phyloP scores from a whole-genome alignment of 2,329 filamentous ascomycete genomes.

The Paracorniculantispora psalliotae region DNA sequence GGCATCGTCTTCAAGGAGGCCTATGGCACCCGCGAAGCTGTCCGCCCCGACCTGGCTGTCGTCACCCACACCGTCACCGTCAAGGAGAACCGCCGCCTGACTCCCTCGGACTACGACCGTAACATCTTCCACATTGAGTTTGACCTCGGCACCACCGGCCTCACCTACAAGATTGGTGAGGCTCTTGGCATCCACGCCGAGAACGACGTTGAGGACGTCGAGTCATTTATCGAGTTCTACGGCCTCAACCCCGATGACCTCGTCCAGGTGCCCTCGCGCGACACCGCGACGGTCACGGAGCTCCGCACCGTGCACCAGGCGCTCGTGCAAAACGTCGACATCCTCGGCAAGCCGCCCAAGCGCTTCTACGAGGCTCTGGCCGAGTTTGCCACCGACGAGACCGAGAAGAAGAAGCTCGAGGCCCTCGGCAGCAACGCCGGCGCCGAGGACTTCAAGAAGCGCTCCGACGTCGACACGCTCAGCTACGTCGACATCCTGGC shows the following conservation, averaged over 20 bases:
- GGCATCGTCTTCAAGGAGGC: constrained; percentile 92
- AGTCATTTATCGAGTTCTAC: constrained; percentile 85
- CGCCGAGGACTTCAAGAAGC: constrained; percentile 84
- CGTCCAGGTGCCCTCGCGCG: constrained; percentile 85
- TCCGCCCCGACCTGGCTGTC: constrained; percentile 80
- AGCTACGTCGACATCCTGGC: constrained; percentile 88
- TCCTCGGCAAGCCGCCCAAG: constrained; percentile 95
- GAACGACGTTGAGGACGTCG: constrained; percentile 75
- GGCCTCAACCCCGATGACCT: constrained; percentile 76
- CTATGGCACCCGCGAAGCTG: constrained; percentile 64
- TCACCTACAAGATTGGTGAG: constrained; percentile 96
- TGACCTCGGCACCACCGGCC: constrained; percentile 82
- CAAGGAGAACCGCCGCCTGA: constrained; percentile 92
- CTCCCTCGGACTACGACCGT: constrained; percentile 82
- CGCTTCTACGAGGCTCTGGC: constrained; percentile 93
- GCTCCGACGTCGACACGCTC: constrained; percentile 82
- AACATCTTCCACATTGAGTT: constrained; percentile 99
- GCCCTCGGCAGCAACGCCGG: constrained; percentile 74
- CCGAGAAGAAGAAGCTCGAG: constrained; percentile 75
- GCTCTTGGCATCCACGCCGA: constrained; percentile 94
- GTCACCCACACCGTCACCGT: constrained; percentile 86
- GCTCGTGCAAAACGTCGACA: constrained; percentile 86
- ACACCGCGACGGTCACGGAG: constrained; percentile 69
- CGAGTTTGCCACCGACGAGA: constrained; percentile 76
- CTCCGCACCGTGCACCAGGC: constrained; percentile 91